Conservation (phyloP, 257 asterid genomes). For the Orobanche coerulescens region DNA sequence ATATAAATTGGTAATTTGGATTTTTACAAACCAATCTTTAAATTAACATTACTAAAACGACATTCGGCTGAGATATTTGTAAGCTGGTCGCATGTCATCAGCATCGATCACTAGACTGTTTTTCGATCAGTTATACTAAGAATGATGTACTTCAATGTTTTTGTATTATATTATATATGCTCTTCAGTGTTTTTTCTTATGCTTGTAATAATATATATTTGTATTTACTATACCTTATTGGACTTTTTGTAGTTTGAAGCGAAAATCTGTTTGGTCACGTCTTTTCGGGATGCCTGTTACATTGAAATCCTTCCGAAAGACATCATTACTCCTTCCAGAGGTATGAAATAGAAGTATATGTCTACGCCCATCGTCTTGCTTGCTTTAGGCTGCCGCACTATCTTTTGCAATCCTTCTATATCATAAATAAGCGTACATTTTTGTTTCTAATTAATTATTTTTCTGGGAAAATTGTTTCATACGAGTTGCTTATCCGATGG, state of each 20-base stretch:
- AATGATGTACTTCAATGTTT: neutral
- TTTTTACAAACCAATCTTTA: no score
- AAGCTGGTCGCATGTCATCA: neutral
- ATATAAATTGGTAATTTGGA: no score
- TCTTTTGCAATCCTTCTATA: neutral
- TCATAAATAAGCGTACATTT: neutral
- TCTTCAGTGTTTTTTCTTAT: neutral
- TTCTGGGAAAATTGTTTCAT: no score
- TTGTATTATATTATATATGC: neutral
- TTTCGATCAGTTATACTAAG: neutral
- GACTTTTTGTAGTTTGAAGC: constrained; percentile 54
- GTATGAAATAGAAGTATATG: no score
- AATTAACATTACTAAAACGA: neutral
- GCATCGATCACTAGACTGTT: neutral
- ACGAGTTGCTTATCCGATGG: no score
- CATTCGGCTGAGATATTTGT: no score
- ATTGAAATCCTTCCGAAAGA: constrained; percentile 85
- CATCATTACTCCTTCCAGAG: constrained; percentile 40
- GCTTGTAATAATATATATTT: neutral
- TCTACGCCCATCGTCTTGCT: no score
- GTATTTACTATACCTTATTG: neutral
- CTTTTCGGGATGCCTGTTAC: constrained; percentile 81
- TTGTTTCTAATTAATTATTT: no score
- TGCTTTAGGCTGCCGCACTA: neutral
- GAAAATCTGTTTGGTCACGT: constrained; percentile 78